These are phyloP conservation scores for Lojkania enalia DNA, from an alignment of 2,329 filamentous ascomycete genomes.

Conservation along the genomic window DNA sequence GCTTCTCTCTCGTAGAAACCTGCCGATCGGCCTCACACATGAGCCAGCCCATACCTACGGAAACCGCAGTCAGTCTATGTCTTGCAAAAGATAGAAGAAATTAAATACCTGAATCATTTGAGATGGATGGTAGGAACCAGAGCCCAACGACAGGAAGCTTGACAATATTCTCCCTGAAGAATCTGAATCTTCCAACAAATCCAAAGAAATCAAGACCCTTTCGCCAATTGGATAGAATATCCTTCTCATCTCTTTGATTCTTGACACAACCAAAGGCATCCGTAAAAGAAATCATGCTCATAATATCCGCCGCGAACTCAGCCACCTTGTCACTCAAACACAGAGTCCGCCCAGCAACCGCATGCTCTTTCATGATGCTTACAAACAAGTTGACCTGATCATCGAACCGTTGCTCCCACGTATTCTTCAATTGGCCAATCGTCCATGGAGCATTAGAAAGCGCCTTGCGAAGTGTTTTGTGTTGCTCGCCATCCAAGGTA, in stretches of 20 bases:
- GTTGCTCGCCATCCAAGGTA: constrained; percentile 38
- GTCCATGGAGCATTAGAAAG: constrained; percentile 44
- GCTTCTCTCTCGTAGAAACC: constrained; percentile 33
- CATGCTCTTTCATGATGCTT: constrained; percentile 36
- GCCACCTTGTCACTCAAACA: constrained; percentile 45
- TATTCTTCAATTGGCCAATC: constrained; percentile 45
- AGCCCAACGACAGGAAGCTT: constrained; percentile 25
- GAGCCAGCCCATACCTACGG: constrained; percentile 46
- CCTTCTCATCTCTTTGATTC: constrained; percentile 45
- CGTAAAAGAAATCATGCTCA: constrained; percentile 47
- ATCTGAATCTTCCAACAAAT: constrained; percentile 39
- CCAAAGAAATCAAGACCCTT: constrained; percentile 44
- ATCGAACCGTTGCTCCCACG: constrained; percentile 46
- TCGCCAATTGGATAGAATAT: constrained; percentile 44
- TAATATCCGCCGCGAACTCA: constrained; percentile 48
- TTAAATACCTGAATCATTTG: constrained; percentile 30
- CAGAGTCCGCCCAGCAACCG: constrained; percentile 24
- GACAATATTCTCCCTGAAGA: constrained; percentile 40
- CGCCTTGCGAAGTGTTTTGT: constrained; percentile 43
- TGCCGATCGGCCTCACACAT: constrained; percentile 43
- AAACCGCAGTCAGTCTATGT: too few relatives aligned
- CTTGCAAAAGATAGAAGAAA: too few relatives aligned
- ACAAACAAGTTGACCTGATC: constrained; percentile 40
- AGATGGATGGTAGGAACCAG: constrained; percentile 37
- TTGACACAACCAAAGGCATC: constrained; percentile 45